phyloP scores from a whole-genome alignment of 257 asterid species.

The Buddleja alternifolia region DNA sequence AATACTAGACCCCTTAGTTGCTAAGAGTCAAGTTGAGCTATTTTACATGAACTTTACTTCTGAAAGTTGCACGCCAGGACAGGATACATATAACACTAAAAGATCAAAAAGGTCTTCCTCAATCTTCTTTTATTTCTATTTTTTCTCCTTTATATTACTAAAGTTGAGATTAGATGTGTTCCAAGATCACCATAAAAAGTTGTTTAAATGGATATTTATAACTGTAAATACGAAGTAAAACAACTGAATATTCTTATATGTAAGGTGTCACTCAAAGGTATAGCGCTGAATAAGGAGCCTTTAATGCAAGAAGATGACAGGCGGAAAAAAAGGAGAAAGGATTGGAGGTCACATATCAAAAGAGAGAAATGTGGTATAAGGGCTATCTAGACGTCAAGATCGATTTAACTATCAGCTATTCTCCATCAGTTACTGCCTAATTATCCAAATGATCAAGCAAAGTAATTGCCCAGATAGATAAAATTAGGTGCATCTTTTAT shows the following conservation, averaged over 20 bases:
- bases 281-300: not conserved
- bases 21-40: conserved; percentile 12
- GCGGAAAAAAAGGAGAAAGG: not conserved
- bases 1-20: not conserved
- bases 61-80: not conserved
- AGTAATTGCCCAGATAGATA: not conserved
- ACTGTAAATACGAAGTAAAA: not conserved
- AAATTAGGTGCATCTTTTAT: not conserved
- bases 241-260: not conserved
- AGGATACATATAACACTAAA: not conserved
- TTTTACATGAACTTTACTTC: not conserved
- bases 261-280: not conserved
- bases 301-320: not conserved
- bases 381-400: not conserved
- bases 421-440: not conserved
- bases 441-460: not conserved
- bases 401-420: not conserved
- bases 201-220: not conserved
- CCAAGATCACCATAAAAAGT: not conserved
- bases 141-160: not conserved
- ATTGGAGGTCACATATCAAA: not conserved
- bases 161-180: not conserved
- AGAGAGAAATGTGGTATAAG: not conserved
- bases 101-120: not conserved
- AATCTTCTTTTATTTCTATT: not conserved